These are phyloP conservation scores for Fusarium solani-melongenae DNA, from an alignment of 2,329 filamentous ascomycete genomes.

Conservation along the genomic window DNA sequence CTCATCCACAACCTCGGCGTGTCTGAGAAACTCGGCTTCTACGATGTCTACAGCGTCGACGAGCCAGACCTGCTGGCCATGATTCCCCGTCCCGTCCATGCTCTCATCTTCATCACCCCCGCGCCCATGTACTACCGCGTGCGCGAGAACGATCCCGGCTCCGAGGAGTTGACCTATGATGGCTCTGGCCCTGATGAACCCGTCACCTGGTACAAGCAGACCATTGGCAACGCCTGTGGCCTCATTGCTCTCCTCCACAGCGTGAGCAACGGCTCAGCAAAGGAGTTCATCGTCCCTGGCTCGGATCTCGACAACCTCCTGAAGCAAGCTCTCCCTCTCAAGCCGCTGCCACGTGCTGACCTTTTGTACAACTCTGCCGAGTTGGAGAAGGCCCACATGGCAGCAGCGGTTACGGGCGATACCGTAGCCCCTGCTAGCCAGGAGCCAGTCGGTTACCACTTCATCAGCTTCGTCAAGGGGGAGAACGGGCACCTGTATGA, in stretches of 20 bases:
- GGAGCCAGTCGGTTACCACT: slow-evolving; percentile 76
- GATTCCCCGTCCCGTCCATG: slow-evolving; percentile 77
- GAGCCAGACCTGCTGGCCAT: slow-evolving; percentile 80
- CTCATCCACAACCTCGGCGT: slow-evolving; percentile 79
- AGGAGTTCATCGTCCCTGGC: slow-evolving; percentile 62
- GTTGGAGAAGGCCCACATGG: slow-evolving; percentile 78
- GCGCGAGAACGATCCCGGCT: slow-evolving; percentile 40
- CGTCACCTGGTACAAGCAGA: slow-evolving; percentile 87
- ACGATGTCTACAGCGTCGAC: slow-evolving; percentile 85
- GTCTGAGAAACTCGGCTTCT: slow-evolving; percentile 74
- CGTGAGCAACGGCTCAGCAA: slow-evolving; percentile 74
- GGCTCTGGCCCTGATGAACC: slow-evolving; percentile 62
- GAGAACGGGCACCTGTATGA: slow-evolving; percentile 78
- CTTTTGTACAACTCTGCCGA: slow-evolving; percentile 77
- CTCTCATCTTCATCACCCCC: slow-evolving; percentile 84
- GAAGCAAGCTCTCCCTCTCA: slow-evolving; percentile 68
- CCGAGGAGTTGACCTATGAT: slow-evolving; percentile 46
- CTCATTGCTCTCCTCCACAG: slow-evolving; percentile 82
- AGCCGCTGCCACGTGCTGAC: slow-evolving; percentile 70
- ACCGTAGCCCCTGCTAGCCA: slow-evolving; percentile 71
- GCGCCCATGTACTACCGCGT: slow-evolving; percentile 60
- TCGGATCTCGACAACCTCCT: slow-evolving; percentile 70
- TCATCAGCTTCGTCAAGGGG: slow-evolving; percentile 82
- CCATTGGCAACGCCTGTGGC: slow-evolving; percentile 84
- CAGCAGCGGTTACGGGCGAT: slow-evolving; percentile 75